Evolutionary conservation across 1,284 basidiomycete genomes (phyloP).

Genomic region (Marasmius fiardii): DNA sequence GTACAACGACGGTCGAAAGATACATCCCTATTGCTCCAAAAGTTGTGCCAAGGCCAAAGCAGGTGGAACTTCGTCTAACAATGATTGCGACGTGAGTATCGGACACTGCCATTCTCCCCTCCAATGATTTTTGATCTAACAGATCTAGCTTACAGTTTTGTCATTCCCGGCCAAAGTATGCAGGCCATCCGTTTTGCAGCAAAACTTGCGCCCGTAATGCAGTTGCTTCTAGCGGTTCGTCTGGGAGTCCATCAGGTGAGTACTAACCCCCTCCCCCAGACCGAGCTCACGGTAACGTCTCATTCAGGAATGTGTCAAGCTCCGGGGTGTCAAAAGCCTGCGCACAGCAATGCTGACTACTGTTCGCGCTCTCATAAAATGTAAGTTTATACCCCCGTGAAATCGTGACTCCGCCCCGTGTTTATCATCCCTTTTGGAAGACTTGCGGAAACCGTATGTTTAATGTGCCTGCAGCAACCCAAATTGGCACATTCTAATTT

Average conservation of each 20-base stretch:
- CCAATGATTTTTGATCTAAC: background rate
- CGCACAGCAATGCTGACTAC: constrained; percentile 37
- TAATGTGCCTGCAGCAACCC: constrained; percentile 51
- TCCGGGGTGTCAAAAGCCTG: constrained; percentile 47
- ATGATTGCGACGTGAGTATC: constrained; percentile 11
- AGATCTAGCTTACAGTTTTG: constrained; percentile 25
- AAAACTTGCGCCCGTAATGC: constrained; percentile 54
- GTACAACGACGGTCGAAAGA: constrained; percentile 30
- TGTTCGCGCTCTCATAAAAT: constrained; percentile 47
- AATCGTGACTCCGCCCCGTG: background rate
- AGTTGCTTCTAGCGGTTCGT: constrained; percentile 9
- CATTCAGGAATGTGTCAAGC: constrained; percentile 44
- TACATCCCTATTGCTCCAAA: constrained; percentile 51
- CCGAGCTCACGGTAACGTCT: background rate
- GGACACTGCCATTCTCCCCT: constrained; percentile 19
- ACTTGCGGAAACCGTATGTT: constrained; percentile 46
- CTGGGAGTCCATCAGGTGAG: constrained; percentile 5
- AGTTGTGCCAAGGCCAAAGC: constrained; percentile 42
- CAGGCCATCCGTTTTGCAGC: constrained; percentile 56
- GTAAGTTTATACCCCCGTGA: constrained; percentile 26
- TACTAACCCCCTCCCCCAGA: background rate
- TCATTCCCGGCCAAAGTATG: constrained; percentile 49
- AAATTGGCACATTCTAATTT: constrained; percentile 55
- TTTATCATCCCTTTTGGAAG: constrained; percentile 21
- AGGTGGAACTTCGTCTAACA: background rate